phyloP scores from a whole-genome alignment of 345 rosid species.

The Moringa oleifera region DNA sequence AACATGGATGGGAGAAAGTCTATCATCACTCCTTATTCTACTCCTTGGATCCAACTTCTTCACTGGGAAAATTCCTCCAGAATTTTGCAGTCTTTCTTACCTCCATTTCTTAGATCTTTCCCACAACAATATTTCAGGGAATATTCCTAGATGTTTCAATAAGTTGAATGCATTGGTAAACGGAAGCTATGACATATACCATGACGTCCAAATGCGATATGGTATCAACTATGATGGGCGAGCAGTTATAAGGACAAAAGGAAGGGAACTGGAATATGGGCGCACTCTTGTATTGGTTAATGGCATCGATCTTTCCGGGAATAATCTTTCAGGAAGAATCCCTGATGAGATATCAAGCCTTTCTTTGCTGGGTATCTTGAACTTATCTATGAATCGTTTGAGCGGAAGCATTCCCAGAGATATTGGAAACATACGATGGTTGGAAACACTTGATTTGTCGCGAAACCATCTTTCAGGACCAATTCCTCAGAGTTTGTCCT shows the following conservation, averaged over 20 bases:
- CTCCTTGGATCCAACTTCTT: constrained; percentile 11
- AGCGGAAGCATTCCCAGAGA: constrained; percentile 13
- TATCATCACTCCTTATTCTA: constrained; percentile 1
- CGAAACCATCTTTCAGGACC: constrained; percentile 16
- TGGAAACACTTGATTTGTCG: constrained; percentile 22
- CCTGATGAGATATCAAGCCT: constrained; percentile 18
- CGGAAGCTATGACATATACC: not conserved
- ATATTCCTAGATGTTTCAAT: constrained; percentile 11
- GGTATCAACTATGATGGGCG: not conserved
- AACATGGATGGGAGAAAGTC: constrained; percentile 9
- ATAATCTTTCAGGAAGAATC: constrained; percentile 6
- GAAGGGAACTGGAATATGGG: constrained; percentile 5
- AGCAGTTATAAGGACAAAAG: constrained; percentile 4
- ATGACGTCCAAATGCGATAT: not conserved
- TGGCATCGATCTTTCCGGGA: constrained; percentile 18
- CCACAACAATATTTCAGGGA: constrained; percentile 11
- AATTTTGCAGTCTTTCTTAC: constrained; percentile 15
- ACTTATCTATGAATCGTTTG: constrained; percentile 21
- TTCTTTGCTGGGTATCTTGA: constrained; percentile 7
- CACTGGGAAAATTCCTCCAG: constrained; percentile 14
- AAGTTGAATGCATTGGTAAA: not conserved
- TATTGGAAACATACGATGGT: constrained; percentile 7
- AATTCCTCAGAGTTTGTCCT: constrained; percentile 18
- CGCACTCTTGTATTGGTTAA: constrained; percentile 9
- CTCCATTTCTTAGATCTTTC: constrained; percentile 15